Evolutionary conservation across 352 stramenopile genomes (phyloP), one percentile per base, ranked within the genome.

Genomic region (Phytophthora capsici): DNA sequence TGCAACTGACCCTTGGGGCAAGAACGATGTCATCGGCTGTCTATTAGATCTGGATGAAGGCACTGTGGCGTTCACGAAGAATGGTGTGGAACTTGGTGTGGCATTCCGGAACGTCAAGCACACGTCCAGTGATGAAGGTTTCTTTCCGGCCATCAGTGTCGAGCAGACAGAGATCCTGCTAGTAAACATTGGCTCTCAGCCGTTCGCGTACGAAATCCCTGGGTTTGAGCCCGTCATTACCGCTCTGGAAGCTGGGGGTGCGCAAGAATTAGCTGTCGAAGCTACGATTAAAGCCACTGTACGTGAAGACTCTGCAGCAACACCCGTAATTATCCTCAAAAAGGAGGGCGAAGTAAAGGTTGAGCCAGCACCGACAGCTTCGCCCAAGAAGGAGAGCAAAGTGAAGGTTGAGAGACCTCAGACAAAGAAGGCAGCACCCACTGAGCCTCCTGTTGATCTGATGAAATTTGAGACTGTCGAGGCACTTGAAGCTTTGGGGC

Each of bases 1-100:
- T 4, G 47, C 57, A 14, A 52, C 52, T 43, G 69, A 57, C 28
- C 45, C 63, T 14, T 98, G 92, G 92, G 66, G 77, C 30, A 77
- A 78, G 44, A 89, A 89, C 38, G 93, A 98, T 51, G 82, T 98
- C 28, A 86, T 98, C 30, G 90, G 92, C 13, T 97, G 91, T 57
- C 49, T 93, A 26, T 37, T 97, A 17, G 88, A 98, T 57, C 62
- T 90, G 0, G 86, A 96, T 55, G 73, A 69, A 3, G 80, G 84
- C 2, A 80, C 63, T 1, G 81, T 97, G 41, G 66, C 75, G 28
- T 98, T 98, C 55, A 85, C 87, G 16, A 72, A 82, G 16, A 98
- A 98, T 60, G 94, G 94, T 7, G 60, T 86, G 37, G 48, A 70
- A 36, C 57, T 96, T 28, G 86, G 77, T 36, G 71, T 82, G 5